Base-by-base conservation (phyloP, 495 filamentous ascomycete species). In the Xylaria scruposa region DNA sequence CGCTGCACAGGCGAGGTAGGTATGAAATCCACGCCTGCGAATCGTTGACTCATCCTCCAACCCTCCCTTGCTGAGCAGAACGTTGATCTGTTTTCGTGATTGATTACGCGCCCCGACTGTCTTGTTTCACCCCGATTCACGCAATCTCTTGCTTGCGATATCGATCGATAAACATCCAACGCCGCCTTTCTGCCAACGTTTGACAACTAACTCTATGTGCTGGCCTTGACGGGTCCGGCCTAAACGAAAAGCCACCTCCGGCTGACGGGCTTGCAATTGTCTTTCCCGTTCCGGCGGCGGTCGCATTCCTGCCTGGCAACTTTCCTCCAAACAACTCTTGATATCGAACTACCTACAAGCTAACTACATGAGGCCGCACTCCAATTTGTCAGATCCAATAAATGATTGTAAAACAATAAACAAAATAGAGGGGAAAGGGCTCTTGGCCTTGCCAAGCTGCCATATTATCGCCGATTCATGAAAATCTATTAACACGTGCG, bases 21-120 rank as follows among this genome's bases (percentile, higher is more conserved):
- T 31, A 58, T 26, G 6, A 1, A 19, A 6, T 26, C 31, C 29
- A 31, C 26, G 15, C 6, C 24, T 19, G 53, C 26, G 4, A 31
- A 31, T 40, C 58, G 8, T 60, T 60, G 58, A 60, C 58, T 60
- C 31, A 60, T 60, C 58, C n/a, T 38, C 33, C 26, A 10, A 19
- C 58, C 17, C 58, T n/a, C 56, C 31, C 56, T 60, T 21, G 10
- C 19, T 59, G 31, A 38, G 5, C 33, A 31, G 17, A 19, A 56
- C 47, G 47, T 51, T 15, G 33, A 56, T 56, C 53, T 56, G 15
- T 56, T 54, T 53, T 54, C 51, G 26, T 54, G 51, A 24, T 54
- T 54, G 51, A 24, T 21, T 51, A n/a, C n/a, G 47, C 47, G 47
- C 47, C 47, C 47, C 47, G 6, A 51, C 47, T n/a, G 46, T 49